Conservation (phyloP, 1,284 basidiomycete genomes). For the Hypsizygus ulmarius region DNA sequence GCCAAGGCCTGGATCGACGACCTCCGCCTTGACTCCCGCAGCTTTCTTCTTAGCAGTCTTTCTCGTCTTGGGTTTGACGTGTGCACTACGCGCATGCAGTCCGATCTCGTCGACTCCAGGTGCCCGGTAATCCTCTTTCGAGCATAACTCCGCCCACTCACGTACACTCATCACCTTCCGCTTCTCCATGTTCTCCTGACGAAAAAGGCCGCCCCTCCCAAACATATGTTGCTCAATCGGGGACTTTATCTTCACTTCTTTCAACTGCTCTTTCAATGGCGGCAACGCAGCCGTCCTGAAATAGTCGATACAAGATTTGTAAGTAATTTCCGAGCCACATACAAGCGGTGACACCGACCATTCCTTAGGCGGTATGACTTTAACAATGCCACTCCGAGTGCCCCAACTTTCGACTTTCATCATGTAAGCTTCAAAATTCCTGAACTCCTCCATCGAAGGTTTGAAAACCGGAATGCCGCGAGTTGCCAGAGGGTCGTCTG, state of each 20-base stretch:
- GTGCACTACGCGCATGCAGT: slow-evolving; percentile 46
- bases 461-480: slow-evolving; percentile 94
- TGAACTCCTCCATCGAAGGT: slow-evolving; percentile 85
- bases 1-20: slow-evolving; percentile 35
- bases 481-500: slow-evolving; percentile 80
- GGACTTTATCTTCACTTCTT: slow-evolving; percentile 73
- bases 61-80: slow-evolving; percentile 32
- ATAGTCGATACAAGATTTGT: slow-evolving; percentile 7
- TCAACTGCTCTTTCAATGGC: slow-evolving; percentile 62
- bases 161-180: slow-evolving; percentile 78
- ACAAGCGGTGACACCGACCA: slow-evolving; percentile 56
- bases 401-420: slow-evolving; percentile 86
- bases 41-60: slow-evolving; percentile 38
- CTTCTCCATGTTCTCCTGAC: slow-evolving; percentile 91
- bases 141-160: slow-evolving; percentile 85
- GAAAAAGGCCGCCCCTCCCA: slow-evolving; percentile 82
- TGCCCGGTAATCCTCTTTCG: slow-evolving; percentile 63
- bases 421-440: slow-evolving; percentile 88
- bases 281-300: slow-evolving; percentile 76
- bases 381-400: slow-evolving; percentile 84
- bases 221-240: slow-evolving; percentile 93
- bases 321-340: slow-evolving; percentile 6
- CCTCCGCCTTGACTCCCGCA: slow-evolving; percentile 26
- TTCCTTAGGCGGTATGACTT: slow-evolving; percentile 90
- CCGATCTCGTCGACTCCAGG: slow-evolving; percentile 70